Evolutionary conservation across 2,329 filamentous ascomycete species (phyloP), one percentile per base, ranked within the genome.

Genomic region (Colletotrichum nymphaeae): DNA sequence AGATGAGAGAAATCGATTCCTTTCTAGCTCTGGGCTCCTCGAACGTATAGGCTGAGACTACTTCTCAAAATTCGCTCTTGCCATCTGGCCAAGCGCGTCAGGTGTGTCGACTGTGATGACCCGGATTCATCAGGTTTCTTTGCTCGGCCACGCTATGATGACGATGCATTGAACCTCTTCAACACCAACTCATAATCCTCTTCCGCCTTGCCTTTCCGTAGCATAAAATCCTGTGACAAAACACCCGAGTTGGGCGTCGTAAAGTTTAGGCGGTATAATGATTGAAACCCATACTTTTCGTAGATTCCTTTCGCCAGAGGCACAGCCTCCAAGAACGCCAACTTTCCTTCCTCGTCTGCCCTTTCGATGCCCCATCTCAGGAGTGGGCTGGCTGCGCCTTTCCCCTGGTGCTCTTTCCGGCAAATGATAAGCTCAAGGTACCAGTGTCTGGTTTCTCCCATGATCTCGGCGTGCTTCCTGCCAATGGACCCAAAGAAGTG

Each of bases 291-390:
- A 76, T 85, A 81, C 74, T 82, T 85, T 71, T 82, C 78, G 79
- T 90, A 90, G 22, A 89, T 66, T 0, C 80, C 81, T 70, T 80
- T 83, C 2, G 86, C 88, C 19, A 82, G 83, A 0, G 82, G 83
- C 58, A 88, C 88, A 9, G 87, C 86, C 72, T 90, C 87, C 1
- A 90, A 78, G 77, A 86, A 90, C 11, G 84, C 82, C 57, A 86
- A 83, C 16, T 81, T 74, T 0, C 83, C 80, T 1, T 82, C 83
- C 5, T 78, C 80, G 75, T 89, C 87, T 1, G 87, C 86, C 73
- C 79, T 81, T 30, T 83, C 78, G 7, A 85, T 71, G 0, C 88
- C 88, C 86, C 86, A 90, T 30, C 78, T 78, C 52, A 90, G 75
- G 26, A 90, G 67, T 35, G 79, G 78, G 16, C 81, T 81, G 0